phyloP scores from a whole-genome alignment of 805 yeast genomes.

The Blastobotrys chiropterorum region DNA sequence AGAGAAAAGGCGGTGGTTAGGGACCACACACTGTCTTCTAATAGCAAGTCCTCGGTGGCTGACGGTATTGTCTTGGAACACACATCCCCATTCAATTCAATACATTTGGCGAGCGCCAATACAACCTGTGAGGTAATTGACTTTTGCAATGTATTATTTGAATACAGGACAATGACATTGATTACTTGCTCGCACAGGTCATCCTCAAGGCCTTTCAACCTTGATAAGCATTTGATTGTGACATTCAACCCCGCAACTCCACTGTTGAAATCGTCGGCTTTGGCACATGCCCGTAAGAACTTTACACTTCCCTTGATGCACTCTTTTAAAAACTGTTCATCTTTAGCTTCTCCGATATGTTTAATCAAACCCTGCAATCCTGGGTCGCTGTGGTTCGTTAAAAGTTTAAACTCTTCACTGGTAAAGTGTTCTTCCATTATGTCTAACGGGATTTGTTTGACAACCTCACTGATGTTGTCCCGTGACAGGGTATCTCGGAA shows the following conservation, averaged over 20 bases:
- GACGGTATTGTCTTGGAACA: constrained; percentile 7
- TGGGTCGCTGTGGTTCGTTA: neutral
- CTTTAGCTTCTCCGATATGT: neutral
- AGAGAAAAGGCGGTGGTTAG: constrained; percentile 24
- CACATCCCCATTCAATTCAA: constrained; percentile 6
- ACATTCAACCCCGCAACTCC: neutral
- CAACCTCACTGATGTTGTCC: neutral
- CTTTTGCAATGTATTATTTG: neutral
- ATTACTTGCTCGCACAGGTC: constrained; percentile 1
- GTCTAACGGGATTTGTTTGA: neutral
- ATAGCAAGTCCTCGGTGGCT: constrained; percentile 11
- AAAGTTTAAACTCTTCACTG: neutral
- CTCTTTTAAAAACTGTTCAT: neutral
- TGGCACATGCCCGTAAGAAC: neutral
- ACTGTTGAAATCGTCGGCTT: neutral
- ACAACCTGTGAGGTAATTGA: constrained; percentile 7
- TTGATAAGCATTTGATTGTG: neutral
- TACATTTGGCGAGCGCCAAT: constrained; percentile 9
- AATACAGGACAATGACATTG: neutral
- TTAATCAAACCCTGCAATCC: neutral
- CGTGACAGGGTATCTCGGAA: neutral
- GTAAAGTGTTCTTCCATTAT: neutral
- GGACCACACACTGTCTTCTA: constrained; percentile 13
- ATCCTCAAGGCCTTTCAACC: neutral
- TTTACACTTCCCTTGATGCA: neutral